Evolutionary conservation across 139 green algal species (phyloP).

Genomic region (Desmodesmus armatus): DNA sequence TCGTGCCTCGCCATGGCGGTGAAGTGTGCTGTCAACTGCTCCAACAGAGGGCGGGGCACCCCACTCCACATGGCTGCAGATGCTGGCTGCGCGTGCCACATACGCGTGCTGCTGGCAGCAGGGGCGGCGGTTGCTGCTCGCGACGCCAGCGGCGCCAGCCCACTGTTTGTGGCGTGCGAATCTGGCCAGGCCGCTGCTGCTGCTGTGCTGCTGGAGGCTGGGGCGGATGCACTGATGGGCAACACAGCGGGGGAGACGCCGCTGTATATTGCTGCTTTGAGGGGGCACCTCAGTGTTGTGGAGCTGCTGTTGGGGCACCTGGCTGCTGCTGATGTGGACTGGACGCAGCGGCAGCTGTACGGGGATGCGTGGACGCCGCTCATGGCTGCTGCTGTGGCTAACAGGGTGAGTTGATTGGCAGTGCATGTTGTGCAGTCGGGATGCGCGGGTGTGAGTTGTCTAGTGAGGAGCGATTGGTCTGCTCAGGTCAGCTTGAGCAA

Average conservation of each 20-base stretch:
- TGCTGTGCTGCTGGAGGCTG: constrained; percentile 69
- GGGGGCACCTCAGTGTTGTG: constrained; percentile 76
- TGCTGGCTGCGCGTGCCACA: constrained; percentile 38
- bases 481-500: no score
- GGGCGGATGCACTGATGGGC: constrained; percentile 59
- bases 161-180: constrained; percentile 80
- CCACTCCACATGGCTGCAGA: constrained; percentile 81
- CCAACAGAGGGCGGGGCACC: constrained; percentile 59
- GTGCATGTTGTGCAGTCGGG: no score
- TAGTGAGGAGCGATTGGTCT: no score
- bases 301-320: constrained; percentile 73
- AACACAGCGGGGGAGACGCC: constrained; percentile 72
- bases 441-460: no score
- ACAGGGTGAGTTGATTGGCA: no score
- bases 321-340: constrained; percentile 58
- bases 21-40: constrained; percentile 77
- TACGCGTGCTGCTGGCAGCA: constrained; percentile 11
- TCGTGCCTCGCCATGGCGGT: constrained; percentile 51
- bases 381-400: constrained; percentile 86
- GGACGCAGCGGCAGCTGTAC: constrained; percentile 76
- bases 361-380: constrained; percentile 91
- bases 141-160: constrained; percentile 56
- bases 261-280: constrained; percentile 91
- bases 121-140: constrained; percentile 26
- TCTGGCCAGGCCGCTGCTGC: constrained; percentile 39